Base-by-base conservation (phyloP, 208 protist genomes). In the Wallacemonas sp. region DNA sequence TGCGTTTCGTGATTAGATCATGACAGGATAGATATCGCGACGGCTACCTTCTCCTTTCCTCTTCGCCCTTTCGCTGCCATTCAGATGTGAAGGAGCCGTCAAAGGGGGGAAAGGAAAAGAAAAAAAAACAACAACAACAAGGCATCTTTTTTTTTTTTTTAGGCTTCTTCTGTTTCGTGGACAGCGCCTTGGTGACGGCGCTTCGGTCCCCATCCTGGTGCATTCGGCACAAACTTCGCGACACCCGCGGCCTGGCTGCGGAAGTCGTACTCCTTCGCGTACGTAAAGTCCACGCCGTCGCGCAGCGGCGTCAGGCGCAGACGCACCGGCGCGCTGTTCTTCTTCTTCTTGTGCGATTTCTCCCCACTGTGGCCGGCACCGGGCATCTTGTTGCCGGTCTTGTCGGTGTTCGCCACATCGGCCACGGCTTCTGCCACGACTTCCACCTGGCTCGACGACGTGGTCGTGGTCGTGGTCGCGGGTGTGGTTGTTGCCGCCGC, bases 201-300 rank as follows among this genome's bases (percentile, higher is more conserved):
- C 57, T 89, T 89, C 41, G 91, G 91, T 1, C 91, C 91, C 91
- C 91, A 97, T 3, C 87, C 79, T 2, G 91, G 88, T 10, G 88
- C 91, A 54, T 97, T 97, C 1, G 88, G 88, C 70, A 97, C 83
- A 67, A 94, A 97, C 73, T 97, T 97, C 22, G 77, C 78, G 26
- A 93, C 74, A 2, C 91, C 91, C 1, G 81, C 86, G 12, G 71
- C 82, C n/a, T 81, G 67, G 8, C 87, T 65, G 23, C 91, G 74
- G 57, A 87, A 94, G 71, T 97, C 91, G 74, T 85, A 86, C 67
- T 79, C n/a, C 52, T 64, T 73, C 25, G 88, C 82, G 59, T 97
- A 97, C 18, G 72, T 71, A 57, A 97, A 97, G 70, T 92, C 79
- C 0, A 67, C 86, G n/a, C 57, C 66, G 0, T 59, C 59, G 3